Percentiles rank a stretch among this genome's conserved stretches.
phyloP scores from a whole-genome alignment of 805 yeast genomes.

The Candida easanensis region DNA sequence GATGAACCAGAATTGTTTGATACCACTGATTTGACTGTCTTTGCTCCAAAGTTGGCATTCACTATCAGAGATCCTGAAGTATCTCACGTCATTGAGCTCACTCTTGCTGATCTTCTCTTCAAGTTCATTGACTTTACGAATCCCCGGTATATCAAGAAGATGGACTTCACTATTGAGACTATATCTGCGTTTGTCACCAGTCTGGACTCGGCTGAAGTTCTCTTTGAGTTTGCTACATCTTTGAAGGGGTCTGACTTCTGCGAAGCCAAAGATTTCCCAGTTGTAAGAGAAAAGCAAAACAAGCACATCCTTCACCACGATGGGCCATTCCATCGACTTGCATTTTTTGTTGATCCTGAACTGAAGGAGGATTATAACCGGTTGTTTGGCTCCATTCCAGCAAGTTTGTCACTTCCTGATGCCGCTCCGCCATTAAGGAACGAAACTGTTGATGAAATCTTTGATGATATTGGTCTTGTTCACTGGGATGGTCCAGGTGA shows the following conservation, averaged over 20 bases:
- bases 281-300: constrained; percentile 53
- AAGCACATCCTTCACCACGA: constrained; percentile 69
- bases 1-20: constrained; percentile 60
- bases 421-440: constrained; percentile 57
- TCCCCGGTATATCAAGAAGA: constrained; percentile 53
- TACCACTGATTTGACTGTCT: constrained; percentile 61
- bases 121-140: constrained; percentile 70
- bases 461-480: constrained; percentile 19
- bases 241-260: constrained; percentile 57
- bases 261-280: constrained; percentile 45
- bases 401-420: constrained; percentile 63
- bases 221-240: constrained; percentile 53
- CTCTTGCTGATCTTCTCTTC: constrained; percentile 32
- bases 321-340: constrained; percentile 76
- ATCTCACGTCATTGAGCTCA: constrained; percentile 25
- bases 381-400: constrained; percentile 49
- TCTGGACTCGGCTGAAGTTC: constrained; percentile 20
- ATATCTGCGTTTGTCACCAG: constrained; percentile 35
- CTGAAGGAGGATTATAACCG: constrained; percentile 48
- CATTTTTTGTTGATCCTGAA: constrained; percentile 61
- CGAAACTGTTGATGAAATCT: constrained; percentile 40
- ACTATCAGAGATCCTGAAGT: constrained; percentile 35
- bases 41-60: constrained; percentile 46
- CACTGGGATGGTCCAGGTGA: constrained; percentile 6
- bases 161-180: constrained; percentile 48